These are phyloP conservation scores for Entamoeba invadens DNA, from an alignment of 208 protist genomes.

Conservation along the genomic window DNA sequence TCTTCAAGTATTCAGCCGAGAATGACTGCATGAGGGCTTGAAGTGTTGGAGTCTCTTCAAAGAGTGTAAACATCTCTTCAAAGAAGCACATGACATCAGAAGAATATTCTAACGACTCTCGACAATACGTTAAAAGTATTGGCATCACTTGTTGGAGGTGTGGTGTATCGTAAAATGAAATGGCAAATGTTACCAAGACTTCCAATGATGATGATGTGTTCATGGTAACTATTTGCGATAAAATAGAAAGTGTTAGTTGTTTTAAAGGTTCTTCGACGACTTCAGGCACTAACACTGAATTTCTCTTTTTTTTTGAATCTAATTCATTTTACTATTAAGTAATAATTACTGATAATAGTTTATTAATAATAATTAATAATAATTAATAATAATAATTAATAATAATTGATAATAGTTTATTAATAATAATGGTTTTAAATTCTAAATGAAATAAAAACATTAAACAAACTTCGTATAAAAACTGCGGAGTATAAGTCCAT, in stretches of 20 bases:
- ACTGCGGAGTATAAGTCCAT: not conserved
- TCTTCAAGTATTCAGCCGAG: not conserved
- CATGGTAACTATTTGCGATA: not conserved
- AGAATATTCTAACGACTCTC: not conserved
- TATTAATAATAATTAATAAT: too few species aligned
- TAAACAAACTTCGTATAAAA: not conserved
- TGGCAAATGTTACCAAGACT: not conserved
- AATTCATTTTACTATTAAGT: too few species aligned
- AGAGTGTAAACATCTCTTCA: not conserved
- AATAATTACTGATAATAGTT: too few species aligned
- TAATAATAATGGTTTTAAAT: too few species aligned
- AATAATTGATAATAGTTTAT: too few species aligned
- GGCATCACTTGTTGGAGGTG: not conserved
- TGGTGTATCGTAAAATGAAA: not conserved
- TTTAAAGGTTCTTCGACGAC: not conserved
- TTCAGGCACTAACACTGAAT: too few species aligned
- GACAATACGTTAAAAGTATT: not conserved
- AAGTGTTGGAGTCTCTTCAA: not conserved
- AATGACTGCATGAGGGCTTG: not conserved
- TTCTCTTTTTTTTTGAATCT: too few species aligned
- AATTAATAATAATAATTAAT: too few species aligned
- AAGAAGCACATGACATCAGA: not conserved
- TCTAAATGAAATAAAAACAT: not conserved
- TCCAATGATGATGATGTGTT: not conserved
- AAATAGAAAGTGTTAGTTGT: not conserved